Base-by-base conservation (phyloP, 768 basidiomycete genomes). In the Amanita pallidorosea region DNA sequence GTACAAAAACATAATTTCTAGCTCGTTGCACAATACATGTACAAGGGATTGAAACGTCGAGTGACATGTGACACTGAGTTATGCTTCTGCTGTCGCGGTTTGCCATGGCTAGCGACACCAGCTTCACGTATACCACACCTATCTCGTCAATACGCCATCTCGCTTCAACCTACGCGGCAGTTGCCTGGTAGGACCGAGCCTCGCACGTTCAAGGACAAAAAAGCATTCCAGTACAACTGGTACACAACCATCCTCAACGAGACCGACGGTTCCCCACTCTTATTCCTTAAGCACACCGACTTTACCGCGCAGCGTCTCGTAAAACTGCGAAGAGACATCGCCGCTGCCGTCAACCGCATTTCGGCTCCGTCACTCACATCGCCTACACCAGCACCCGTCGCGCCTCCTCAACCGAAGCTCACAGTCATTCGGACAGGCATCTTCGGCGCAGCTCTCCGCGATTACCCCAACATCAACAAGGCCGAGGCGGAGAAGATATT, bases 231-330 rank as follows among this genome's bases (percentile, higher is more conserved):
- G 63, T 89, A 83, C 69, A 75, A 80, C 68, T 82, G 85, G 67
- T 92, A 92, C 73, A 71, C 75, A 51, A 75, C 74, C 58, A 78
- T 95, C 55, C 75, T 95, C 60, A 65, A 77, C 52, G 67, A 72
- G 48, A 77, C 76, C 62, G 58, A 65, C 20, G 64, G 71, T 34
- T 70, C 79, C 0, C 83, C 90, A 29, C 68, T 92, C 62, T 70
- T 96, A 56, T 75, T 95, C 67, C 79, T 95, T 53, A 75, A 81
- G 47, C 89, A 91, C 64, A 72, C 76, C 55, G 83, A 88, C 55
- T 86, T 94, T 61, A 70, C 79, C 25, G 80, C 85, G 2, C 70
- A 76, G 36, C 75, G 83, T 36, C 72, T 90, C 56, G 72, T 79
- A 52, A 74, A 76, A 48, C 73, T 96, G 23, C 77, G 92, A 18